A percentile compares a stretch with the other conserved stretches of the same genome.
phyloP scores from a whole-genome alignment of 1,284 basidiomycete genomes.

The Ceratobasidium sp. region DNA sequence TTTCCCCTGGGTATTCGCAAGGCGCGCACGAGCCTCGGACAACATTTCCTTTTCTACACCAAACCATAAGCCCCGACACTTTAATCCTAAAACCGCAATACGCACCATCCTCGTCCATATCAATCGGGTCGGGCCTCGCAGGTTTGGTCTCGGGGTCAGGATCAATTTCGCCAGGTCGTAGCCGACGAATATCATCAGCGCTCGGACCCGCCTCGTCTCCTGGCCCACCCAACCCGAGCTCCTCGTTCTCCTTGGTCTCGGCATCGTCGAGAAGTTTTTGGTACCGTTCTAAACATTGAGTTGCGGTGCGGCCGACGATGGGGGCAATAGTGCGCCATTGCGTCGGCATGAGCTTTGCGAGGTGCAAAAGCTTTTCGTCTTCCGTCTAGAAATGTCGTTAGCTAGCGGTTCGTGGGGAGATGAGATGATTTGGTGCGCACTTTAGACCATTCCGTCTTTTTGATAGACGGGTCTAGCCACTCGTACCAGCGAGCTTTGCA shows the following conservation, averaged over 20 bases:
- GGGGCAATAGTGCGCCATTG: conserved; percentile 99
- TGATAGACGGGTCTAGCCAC: conserved; percentile 99
- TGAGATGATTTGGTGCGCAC: conserved; percentile 58
- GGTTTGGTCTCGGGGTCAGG: conserved; percentile 99
- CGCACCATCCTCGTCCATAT: conserved; percentile 98
- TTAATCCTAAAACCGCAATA: conserved; percentile 40
- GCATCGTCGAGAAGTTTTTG: conserved; percentile 98
- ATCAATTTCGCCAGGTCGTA: conserved; percentile 97
- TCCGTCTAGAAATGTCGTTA: conserved; percentile 69
- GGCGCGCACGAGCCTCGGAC: conserved; percentile 95
- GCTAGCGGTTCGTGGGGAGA: conserved; percentile 16
- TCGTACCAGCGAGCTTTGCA: conserved; percentile 99
- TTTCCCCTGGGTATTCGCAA: conserved; percentile 99
- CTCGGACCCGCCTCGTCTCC: conserved; percentile 80
- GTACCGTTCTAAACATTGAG: conserved; percentile 97
- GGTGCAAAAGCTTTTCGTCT: conserved; percentile 97
- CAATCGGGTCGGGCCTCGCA: conserved; percentile 97
- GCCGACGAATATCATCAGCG: conserved; percentile 87
- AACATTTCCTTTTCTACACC: conserved; percentile 97
- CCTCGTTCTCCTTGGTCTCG: conserved; percentile 93
- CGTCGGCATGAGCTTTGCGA: conserved; percentile 99
- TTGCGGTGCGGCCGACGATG: conserved; percentile 98
- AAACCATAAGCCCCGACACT: not conserved
- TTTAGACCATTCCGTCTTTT: conserved; percentile 99
- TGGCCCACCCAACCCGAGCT: conserved; percentile 88